A percentile compares a stretch with the other conserved stretches of the same genome.
These are phyloP conservation scores for Dothistroma pini DNA, from an alignment of 2,329 filamentous ascomycete genomes.

Conservation along the genomic window DNA sequence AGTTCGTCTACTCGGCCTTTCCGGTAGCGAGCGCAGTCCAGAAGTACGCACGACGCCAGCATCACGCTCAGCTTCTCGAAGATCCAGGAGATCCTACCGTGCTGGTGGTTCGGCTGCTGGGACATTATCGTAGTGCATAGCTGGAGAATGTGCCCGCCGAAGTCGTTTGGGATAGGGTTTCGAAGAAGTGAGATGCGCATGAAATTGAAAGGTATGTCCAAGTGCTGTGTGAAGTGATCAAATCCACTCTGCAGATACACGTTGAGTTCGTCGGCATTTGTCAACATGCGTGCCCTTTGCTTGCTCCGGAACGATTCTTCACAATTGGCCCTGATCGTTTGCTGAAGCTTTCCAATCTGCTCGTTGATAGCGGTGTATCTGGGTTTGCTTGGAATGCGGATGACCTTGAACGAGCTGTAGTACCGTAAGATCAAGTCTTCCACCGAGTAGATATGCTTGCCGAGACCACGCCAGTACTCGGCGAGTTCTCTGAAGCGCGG, in stretches of 20 bases:
- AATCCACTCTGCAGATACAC: conserved; percentile 49
- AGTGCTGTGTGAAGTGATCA: conserved; percentile 46
- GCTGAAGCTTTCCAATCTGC: conserved; percentile 48
- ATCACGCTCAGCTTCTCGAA: conserved; percentile 47
- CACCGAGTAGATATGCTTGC: conserved; percentile 43
- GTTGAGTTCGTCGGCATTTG: conserved; percentile 46
- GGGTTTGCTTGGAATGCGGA: conserved; percentile 48
- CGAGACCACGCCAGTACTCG: conserved; percentile 41
- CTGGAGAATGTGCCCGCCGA: conserved; percentile 50
- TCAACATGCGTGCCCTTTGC: conserved; percentile 46
- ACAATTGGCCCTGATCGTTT: conserved; percentile 42
- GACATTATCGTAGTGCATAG: conserved; percentile 44
- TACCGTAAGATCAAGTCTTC: conserved; percentile 49
- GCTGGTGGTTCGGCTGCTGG: conserved; percentile 31
- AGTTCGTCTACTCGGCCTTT: conserved; percentile 38
- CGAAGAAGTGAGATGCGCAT: conserved; percentile 45
- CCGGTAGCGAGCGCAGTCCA: conserved; percentile 43
- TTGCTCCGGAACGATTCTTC: conserved; percentile 43
- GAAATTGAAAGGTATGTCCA: conserved; percentile 51
- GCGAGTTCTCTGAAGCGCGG: conserved; percentile 39
- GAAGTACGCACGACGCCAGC: conserved; percentile 51
- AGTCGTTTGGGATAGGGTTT: conserved; percentile 46
- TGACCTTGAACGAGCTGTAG: conserved; percentile 47
- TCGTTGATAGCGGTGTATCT: conserved; percentile 48
- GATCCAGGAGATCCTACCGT: conserved; percentile 34